These are phyloP conservation scores for Colletotrichum spinosum DNA, from an alignment of 2,329 filamentous ascomycete genomes.

Conservation along the genomic window DNA sequence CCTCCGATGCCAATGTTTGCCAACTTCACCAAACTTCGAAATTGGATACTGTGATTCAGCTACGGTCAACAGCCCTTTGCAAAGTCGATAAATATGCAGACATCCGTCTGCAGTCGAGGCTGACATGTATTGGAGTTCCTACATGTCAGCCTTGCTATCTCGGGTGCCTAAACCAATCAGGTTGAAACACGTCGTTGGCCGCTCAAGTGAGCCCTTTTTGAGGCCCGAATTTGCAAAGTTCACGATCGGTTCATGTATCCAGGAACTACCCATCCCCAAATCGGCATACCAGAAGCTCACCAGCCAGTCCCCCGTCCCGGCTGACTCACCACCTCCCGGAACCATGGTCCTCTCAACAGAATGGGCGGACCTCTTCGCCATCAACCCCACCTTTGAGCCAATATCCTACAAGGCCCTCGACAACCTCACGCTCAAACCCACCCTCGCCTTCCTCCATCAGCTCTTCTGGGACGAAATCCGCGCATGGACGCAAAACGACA, in stretches of 20 bases:
- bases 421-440: slow-evolving; percentile 13
- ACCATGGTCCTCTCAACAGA: slow-evolving; percentile 1
- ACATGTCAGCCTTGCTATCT: slow-evolving; percentile 15
- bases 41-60: neutral
- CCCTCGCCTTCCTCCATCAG: slow-evolving; percentile 6
- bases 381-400: slow-evolving; percentile 10
- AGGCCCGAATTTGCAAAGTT: slow-evolving; percentile 1
- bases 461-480: slow-evolving; percentile 24
- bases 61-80: neutral
- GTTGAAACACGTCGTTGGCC: slow-evolving; percentile 23
- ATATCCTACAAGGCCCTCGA: slow-evolving; percentile 22
- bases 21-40: neutral
- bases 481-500: slow-evolving; percentile 24
- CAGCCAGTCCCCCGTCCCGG: no score
- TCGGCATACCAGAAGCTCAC: no score
- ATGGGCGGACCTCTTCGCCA: slow-evolving; percentile 25
- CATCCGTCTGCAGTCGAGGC: slow-evolving; percentile 1
- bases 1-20: neutral
- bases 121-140: neutral
- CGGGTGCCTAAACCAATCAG: slow-evolving; percentile 23
- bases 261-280: no score
- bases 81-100: neutral
- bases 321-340: no score
- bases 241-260: neutral
- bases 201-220: neutral